Evolutionary conservation across 257 asterid genomes (phyloP), one percentile per base, ranked within the genome.

Genomic region (Nicotiana noctiflora): DNA sequence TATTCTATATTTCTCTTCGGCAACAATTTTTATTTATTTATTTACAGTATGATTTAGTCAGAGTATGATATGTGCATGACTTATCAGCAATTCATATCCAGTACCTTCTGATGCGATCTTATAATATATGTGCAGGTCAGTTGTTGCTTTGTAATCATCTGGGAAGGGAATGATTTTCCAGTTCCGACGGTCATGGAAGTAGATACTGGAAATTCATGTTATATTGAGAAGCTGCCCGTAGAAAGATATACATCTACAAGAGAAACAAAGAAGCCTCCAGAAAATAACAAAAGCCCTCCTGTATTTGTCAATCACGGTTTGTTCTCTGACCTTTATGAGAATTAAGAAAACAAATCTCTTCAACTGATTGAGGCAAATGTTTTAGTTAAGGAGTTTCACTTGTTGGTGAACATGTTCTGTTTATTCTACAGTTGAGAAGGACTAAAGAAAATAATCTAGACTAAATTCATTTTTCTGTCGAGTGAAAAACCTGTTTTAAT

Each of bases 291-390:
- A 25, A 83, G 67, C 52, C 37, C 87, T 76, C 80, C 87, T 12
- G 88, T 76, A 51, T 93, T 88, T 64, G 88, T 93, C 76, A 91
- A 93, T 86, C 91, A 91, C n/a, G 97, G 96, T 91, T 66, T 72
- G 88, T 81, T 60, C 68, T 59, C 65, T 53, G 57, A 59, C 25
- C 65, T n/a, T 63, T 51, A n/a, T 49, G 52, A 65, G 56, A 29
- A 51, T 3, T 80, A 65, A 64, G 60, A 9, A 9, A 65, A 32
- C 75, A 49, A 8, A 27, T 6, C 57, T 29, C 44, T 70, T 64
- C 25, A 78, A 27, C 44, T 80, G 34, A 64, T 65, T 4, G 0
- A 51, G 46, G 53, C 82, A 11, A 49, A 7, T 77, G 34, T 56
- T 13, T 63, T 62, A 32, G 60, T 46, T 10, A 25, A 51, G 25